Percentiles rank a stretch among this genome's conserved stretches.
Evolutionary conservation across 805 yeast species (phyloP).

Genomic region (Schwanniomyces occidentalis): DNA sequence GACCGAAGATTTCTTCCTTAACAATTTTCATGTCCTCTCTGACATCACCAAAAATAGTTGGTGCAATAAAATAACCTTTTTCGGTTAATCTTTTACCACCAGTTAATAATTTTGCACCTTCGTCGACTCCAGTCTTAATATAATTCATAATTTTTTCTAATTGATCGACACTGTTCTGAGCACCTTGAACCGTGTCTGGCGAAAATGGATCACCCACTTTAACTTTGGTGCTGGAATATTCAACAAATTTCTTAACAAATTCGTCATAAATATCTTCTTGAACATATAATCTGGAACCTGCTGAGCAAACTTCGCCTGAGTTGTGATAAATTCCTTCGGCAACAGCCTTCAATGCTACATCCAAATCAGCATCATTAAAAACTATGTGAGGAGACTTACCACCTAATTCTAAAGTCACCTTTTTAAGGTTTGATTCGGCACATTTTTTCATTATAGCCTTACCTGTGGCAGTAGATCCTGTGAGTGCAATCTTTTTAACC

Average conservation of each 20-base stretch:
- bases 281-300: constrained; percentile 47
- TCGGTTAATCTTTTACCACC: constrained; percentile 40
- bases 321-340: constrained; percentile 47
- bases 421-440: constrained; percentile 47
- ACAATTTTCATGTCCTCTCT: constrained; percentile 40
- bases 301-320: constrained; percentile 50
- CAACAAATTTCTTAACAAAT: constrained; percentile 38
- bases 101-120: constrained; percentile 52
- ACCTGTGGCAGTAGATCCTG: constrained; percentile 55
- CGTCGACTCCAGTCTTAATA: constrained; percentile 48
- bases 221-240: constrained; percentile 28
- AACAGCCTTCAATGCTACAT: constrained; percentile 51
- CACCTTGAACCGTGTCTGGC: constrained; percentile 48
- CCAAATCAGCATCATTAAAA: constrained; percentile 49
- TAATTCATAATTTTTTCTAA: constrained; percentile 43
- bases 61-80: constrained; percentile 39
- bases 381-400: constrained; percentile 52
- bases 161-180: constrained; percentile 54
- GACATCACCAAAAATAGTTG: constrained; percentile 50
- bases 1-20: constrained; percentile 54
- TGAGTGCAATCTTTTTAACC: constrained; percentile 54
- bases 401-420: constrained; percentile 52
- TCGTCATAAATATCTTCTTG: constrained; percentile 45
- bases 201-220: constrained; percentile 48
- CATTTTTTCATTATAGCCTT: constrained; percentile 38